Conservation (phyloP, 2,329 filamentous ascomycete genomes). For the Diaporthe sp. region DNA sequence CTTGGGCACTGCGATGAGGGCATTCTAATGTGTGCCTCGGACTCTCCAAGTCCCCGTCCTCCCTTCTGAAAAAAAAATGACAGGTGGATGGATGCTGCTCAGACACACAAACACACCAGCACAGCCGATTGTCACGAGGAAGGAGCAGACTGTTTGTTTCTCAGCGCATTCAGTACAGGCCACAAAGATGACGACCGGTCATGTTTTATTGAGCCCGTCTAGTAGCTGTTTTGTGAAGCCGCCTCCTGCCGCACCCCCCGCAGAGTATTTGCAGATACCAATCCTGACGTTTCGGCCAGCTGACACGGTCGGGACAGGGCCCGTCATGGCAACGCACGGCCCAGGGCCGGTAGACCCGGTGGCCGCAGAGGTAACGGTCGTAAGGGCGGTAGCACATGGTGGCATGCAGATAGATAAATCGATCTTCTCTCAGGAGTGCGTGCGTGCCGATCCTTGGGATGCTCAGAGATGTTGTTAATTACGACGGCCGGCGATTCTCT, state of each 20-base stretch:
- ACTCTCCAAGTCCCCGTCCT: too few species aligned
- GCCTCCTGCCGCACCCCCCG: not conserved
- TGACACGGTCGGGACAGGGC: not conserved
- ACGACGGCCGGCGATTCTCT: not conserved
- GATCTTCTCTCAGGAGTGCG: too few species aligned
- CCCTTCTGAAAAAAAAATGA: not conserved
- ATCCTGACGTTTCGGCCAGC: slow-evolving; percentile 9
- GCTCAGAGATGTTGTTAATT: not conserved
- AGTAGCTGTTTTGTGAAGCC: not conserved
- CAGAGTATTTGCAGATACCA: slow-evolving; percentile 11
- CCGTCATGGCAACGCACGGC: not conserved
- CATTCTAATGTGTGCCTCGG: too few species aligned
- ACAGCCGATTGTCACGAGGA: not conserved
- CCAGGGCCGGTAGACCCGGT: slow-evolving; percentile 6
- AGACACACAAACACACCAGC: not conserved
- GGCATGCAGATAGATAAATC: not conserved
- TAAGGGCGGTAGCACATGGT: slow-evolving; percentile 23
- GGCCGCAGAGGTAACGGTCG: slow-evolving; percentile 19
- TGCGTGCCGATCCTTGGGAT: not conserved
- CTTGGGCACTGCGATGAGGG: too few species aligned
- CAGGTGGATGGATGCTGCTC: not conserved
- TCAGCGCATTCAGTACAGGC: not conserved
- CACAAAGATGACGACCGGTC: not conserved
- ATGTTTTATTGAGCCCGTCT: not conserved
- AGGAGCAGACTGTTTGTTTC: not conserved